phyloP scores from a whole-genome alignment of 768 basidiomycete species.

The Goffeauzyma gilvescens region DNA sequence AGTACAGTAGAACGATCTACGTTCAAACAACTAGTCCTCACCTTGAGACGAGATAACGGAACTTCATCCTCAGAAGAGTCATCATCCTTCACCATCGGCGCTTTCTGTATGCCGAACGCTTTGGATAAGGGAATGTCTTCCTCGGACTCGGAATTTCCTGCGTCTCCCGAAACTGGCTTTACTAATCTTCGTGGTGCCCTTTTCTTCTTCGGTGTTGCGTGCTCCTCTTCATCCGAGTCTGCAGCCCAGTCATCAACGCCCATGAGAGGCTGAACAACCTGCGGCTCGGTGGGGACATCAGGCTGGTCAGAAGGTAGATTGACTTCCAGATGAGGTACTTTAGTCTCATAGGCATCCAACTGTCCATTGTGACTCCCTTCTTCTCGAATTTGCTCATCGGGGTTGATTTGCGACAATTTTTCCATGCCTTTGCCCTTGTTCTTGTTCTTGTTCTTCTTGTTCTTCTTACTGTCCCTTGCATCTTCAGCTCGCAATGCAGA shows the following conservation, averaged over 20 bases:
- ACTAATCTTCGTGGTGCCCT: not conserved
- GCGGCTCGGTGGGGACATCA: too few relatives aligned
- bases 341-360: too few relatives aligned
- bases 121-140: slow-evolving; percentile 24
- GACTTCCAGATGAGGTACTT: too few relatives aligned
- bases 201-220: not conserved
- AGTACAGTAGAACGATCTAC: not conserved
- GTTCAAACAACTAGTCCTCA: not conserved
- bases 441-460: slow-evolving; percentile 35
- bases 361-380: too few relatives aligned
- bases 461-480: slow-evolving; percentile 35
- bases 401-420: slow-evolving; percentile 38
- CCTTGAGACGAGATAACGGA: slow-evolving; percentile 5
- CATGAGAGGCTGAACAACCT: too few relatives aligned
- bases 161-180: not conserved
- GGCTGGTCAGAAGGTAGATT: too few relatives aligned
- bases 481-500: not conserved
- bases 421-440: slow-evolving; percentile 34
- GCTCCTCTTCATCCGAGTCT: slow-evolving; percentile 7
- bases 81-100: not conserved
- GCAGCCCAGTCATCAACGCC: slow-evolving; percentile 14
- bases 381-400: slow-evolving; percentile 2
- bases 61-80: slow-evolving; percentile 9
- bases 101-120: slow-evolving; percentile 2
- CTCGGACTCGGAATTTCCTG: slow-evolving; percentile 9